Evolutionary conservation across 768 basidiomycete genomes (phyloP), one percentile per base, ranked within the genome.

Genomic region (Pluteus cervinus): DNA sequence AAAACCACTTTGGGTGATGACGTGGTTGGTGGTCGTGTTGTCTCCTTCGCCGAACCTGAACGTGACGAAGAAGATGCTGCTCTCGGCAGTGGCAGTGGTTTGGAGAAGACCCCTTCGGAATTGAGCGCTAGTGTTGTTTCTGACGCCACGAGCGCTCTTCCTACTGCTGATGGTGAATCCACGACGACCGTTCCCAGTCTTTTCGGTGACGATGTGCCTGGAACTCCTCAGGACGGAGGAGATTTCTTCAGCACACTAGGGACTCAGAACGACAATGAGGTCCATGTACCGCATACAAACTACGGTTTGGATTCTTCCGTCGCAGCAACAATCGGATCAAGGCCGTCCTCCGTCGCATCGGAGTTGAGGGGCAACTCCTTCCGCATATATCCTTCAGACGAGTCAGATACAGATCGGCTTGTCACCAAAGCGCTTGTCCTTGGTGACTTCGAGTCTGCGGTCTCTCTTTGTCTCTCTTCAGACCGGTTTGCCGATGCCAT

Each of bases 401-500:
- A 94, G 58, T 82, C 81, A 7, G 86, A 94, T 44, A 80, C 81
- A 0, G 93, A 98, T 51, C 71, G 79, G 14, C 68, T 99, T 11
- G 73, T 98, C 47, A 96, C 94, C 2, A 89, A 89, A 52, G 87
- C 94, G 2, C 71, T 98, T 25, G 90, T 99, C 2, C 69, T 98
- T 7, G 94, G 96, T n/a, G 93, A 99, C 57, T 98, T 97, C 46
- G 75, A 78, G 49, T 84, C 81, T 11, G 94, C 96, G 2, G 96
- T 98, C 12, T 80, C 86, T 2, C 69, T 98, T 2, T 96, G 93
- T 57, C 71, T 98, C 11, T 85, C 89, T 0, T 76, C 82, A 0
- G 86, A 91, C 35, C 76, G 93, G 21, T 97, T 79, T 50, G 93
- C 96, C 1, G 96, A 99, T 52, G 96, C 96, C 0, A 85, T 98